Conservation (phyloP, 1,284 basidiomycete genomes). For the Austropuccinia psidii region DNA sequence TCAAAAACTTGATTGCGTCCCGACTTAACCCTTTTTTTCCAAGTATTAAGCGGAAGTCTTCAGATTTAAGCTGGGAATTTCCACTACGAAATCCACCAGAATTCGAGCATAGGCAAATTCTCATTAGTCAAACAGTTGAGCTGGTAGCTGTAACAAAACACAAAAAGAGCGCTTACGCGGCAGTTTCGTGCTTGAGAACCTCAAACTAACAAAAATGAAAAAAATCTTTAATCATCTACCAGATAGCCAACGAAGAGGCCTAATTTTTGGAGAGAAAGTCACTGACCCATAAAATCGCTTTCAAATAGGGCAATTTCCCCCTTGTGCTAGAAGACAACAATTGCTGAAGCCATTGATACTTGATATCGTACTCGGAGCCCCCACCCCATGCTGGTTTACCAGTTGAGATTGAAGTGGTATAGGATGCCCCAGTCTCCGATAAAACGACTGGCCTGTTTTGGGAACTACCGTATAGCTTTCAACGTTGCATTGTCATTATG, state of each 20-base stretch:
- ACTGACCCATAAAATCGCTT: background rate
- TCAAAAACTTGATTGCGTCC: constrained; percentile 11
- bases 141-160: background rate
- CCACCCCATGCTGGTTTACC: constrained; percentile 11
- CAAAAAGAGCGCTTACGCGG: background rate
- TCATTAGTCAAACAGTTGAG: background rate
- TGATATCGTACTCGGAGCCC: constrained; percentile 25
- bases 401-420: constrained; percentile 8
- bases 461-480: constrained; percentile 10
- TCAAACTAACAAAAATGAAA: background rate
- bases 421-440: constrained; percentile 22
- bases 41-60: constrained; percentile 29
- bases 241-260: too few relatives aligned
- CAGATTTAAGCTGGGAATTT: constrained; percentile 1
- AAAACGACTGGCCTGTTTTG: constrained; percentile 14
- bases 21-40: constrained; percentile 6
- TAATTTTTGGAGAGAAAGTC: too few relatives aligned
- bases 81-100: too few relatives aligned
- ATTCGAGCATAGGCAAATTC: background rate
- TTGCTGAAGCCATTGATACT: constrained; percentile 9
- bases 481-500: too few relatives aligned
- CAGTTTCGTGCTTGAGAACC: constrained; percentile 19
- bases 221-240: background rate
- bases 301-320: background rate
- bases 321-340: background rate